Base-by-base conservation (phyloP, 75 land plant genomes). In the Pseudotsuga menziesii region DNA sequence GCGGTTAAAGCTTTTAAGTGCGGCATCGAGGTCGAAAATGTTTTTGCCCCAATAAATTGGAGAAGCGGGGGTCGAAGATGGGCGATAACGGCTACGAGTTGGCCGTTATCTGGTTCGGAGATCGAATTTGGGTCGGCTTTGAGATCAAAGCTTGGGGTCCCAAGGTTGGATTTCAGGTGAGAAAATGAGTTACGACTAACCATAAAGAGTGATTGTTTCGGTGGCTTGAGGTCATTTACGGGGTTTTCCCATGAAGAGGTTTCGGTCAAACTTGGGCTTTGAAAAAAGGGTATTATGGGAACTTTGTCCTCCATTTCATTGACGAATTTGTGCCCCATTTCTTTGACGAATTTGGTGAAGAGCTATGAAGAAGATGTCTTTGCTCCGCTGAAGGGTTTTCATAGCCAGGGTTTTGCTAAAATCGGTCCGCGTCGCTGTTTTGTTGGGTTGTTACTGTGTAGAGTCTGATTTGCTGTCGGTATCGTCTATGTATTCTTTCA, bases 381-480 rank as follows among this genome's bases (percentile, higher is more conserved):
- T 48, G 12, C 54, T 48, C 54, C 1, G 54, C 54, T 48, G 12
- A 48, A 0, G 9, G 54, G 54, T 48, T 9, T 69, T 41, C 72
- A n/a, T 52, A 69, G n/a, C 12, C 72, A 69, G 52, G 48, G 23
- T 41, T 39, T 41, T 9, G 52, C 13, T 41, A 39, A 41, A n/a
- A 39, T 44, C 41, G 20, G 23, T 69, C 72, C 35, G 72, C 19
- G 32, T 69, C n/a, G n/a, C 11, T 41, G 22, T 39, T 41, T 25
- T 61, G 29, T 23, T 23, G 64, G 23, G 72, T 11, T 39, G 52
- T 3, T 20, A n/a, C 48, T n/a, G 25, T 44, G 39, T 36, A 22
- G 39, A 69, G 41, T 69, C 72, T n/a, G 25, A 41, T 69, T 69
- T 41, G 72, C 54, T 69, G 52, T 39, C 72, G n/a, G 72, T 69